Evolutionary conservation across 2,329 filamentous ascomycete species (phyloP).

Genomic region (Dothideomycetidae sp.): DNA sequence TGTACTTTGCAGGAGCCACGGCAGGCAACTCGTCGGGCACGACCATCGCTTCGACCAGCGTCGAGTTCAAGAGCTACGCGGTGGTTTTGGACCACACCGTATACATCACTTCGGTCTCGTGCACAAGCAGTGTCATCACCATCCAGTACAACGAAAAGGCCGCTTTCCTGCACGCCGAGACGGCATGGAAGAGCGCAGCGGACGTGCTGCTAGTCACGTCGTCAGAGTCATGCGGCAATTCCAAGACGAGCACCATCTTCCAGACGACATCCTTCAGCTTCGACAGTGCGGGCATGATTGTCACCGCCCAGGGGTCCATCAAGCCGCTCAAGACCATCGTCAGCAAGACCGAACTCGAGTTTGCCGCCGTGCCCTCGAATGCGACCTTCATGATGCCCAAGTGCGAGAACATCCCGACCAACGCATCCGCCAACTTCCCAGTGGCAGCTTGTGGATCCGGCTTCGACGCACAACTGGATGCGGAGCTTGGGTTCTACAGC

Average conservation of each 20-base stretch:
- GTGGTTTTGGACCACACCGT: constrained; percentile 12
- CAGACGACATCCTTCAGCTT: constrained; percentile 10
- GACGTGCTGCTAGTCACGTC: constrained; percentile 10
- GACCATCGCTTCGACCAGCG: constrained; percentile 1
- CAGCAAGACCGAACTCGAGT: too few species aligned
- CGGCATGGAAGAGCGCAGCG: constrained; percentile 5
- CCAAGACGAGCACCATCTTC: constrained; percentile 10
- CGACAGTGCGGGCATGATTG: constrained; percentile 8
- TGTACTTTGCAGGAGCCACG: constrained; percentile 7
- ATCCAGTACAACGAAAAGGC: constrained; percentile 8
- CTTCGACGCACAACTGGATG: constrained; percentile 10
- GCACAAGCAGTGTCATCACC: constrained; percentile 3
- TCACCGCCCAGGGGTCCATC: constrained; percentile 6
- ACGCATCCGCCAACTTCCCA: constrained; percentile 3
- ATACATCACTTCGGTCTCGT: constrained; percentile 10
- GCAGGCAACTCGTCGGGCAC: constrained; percentile 1
- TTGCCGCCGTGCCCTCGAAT: constrained; percentile 6
- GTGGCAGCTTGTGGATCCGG: constrained; percentile 8
- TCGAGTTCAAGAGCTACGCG: constrained; percentile 10
- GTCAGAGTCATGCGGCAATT: constrained; percentile 9
- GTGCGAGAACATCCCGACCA: constrained; percentile 5
- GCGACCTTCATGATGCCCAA: constrained; percentile 2
- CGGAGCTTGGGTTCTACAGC: constrained; percentile 11
- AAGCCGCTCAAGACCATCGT: too few species aligned
- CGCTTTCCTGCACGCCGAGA: constrained; percentile 6